phyloP scores from a whole-genome alignment of 1,139 yeast genomes.

The Ogataea hybrid region DNA sequence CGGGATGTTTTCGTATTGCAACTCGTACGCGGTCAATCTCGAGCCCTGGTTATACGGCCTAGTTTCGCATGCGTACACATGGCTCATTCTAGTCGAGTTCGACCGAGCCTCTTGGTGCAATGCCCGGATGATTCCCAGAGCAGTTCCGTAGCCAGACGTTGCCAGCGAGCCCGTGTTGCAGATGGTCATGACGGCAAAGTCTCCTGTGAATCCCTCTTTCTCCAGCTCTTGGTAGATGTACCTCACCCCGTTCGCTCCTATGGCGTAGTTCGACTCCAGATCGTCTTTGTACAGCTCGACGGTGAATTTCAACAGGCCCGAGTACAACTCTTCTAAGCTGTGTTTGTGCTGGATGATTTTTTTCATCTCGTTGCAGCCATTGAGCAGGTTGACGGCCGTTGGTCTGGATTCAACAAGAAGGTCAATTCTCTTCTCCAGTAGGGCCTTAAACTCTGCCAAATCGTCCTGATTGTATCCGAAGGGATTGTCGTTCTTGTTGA shows the following conservation, averaged over 20 bases:
- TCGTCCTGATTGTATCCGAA: constrained; percentile 35
- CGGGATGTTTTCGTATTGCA: constrained; percentile 82
- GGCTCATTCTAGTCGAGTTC: constrained; percentile 40
- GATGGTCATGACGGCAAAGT: constrained; percentile 80
- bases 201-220: constrained; percentile 53
- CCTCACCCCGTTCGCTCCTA: constrained; percentile 81
- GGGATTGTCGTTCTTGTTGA: constrained; percentile 19
- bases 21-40: constrained; percentile 85
- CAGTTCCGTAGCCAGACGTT: constrained; percentile 97
- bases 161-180: constrained; percentile 91
- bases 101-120: constrained; percentile 41
- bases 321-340: constrained; percentile 36
- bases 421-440: constrained; percentile 50
- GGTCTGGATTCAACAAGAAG: constrained; percentile 80
- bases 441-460: constrained; percentile 31
- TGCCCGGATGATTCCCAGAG: constrained; percentile 85
- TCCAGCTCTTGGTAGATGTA: constrained; percentile 52
- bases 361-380: constrained; percentile 67
- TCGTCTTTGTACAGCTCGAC: constrained; percentile 70
- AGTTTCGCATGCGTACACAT: constrained; percentile 88
- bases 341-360: constrained; percentile 32
- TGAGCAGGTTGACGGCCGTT: constrained; percentile 89
- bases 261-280: constrained; percentile 65
- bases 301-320: constrained; percentile 48
- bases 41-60: constrained; percentile 98